Evolutionary conservation across 768 basidiomycete species (phyloP).

Genomic region (Lactarius psammicola): DNA sequence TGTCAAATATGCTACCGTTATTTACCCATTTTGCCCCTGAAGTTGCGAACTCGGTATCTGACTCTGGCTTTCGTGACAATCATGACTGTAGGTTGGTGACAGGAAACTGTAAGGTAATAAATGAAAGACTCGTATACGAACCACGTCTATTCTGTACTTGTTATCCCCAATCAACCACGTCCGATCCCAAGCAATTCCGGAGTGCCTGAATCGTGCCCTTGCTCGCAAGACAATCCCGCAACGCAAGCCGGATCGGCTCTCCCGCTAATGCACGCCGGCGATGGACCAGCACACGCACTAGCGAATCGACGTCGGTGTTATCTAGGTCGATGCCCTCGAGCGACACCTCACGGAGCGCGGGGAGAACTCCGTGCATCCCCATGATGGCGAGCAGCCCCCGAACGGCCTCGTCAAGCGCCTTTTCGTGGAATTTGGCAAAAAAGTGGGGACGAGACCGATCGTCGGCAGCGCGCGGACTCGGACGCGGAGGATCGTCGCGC

Average conservation of each 20-base stretch:
- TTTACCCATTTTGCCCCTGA: too few relatives aligned
- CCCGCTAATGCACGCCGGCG: not conserved
- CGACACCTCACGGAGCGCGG: slow-evolving; percentile 2
- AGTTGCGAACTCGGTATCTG: too few relatives aligned
- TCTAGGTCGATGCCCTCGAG: slow-evolving; percentile 3
- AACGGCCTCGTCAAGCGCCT: slow-evolving; percentile 21
- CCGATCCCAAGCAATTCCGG: slow-evolving; percentile 6
- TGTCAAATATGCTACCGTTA: too few relatives aligned
- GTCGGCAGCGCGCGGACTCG: slow-evolving; percentile 7
- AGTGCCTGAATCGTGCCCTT: slow-evolving; percentile 1
- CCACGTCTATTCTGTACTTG: not conserved
- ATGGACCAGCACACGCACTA: slow-evolving; percentile 8
- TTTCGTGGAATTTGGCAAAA: slow-evolving; percentile 1
- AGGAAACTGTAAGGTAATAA: not conserved
- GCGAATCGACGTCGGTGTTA: not conserved
- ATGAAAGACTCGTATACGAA: not conserved
- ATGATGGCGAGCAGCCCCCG: slow-evolving; percentile 19
- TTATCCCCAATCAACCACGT: slow-evolving; percentile 9
- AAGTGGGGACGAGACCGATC: slow-evolving; percentile 10
- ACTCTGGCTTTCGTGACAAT: not conserved
- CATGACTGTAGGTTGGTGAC: not conserved
- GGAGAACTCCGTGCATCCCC: slow-evolving; percentile 5
- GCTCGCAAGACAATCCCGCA: slow-evolving; percentile 8
- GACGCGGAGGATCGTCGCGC: not conserved
- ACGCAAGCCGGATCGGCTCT: not conserved